Percentiles rank a stretch among this genome's conserved stretches.
phyloP scores from a whole-genome alignment of 2,329 filamentous ascomycete genomes.

The Pyricularia grisea region DNA sequence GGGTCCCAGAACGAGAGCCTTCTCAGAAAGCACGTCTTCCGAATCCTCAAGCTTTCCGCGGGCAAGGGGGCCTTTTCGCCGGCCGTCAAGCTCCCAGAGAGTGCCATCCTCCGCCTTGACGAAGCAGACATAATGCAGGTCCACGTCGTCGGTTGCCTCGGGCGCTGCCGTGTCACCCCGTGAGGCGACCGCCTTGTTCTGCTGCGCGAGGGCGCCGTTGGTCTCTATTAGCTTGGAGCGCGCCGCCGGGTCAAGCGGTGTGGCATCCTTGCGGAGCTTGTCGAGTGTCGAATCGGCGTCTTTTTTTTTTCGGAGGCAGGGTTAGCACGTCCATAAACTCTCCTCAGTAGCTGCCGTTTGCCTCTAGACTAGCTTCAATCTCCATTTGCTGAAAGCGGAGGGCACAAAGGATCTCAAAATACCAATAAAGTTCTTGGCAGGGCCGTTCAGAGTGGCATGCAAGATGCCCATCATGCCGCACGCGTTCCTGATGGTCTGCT shows the following conservation, averaged over 20 bases:
- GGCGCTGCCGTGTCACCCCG: conserved; percentile 74
- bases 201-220: conserved; percentile 63
- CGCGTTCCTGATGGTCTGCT: conserved; percentile 87
- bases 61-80: conserved; percentile 46
- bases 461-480: conserved; percentile 85
- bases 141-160: conserved; percentile 68
- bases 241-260: conserved; percentile 54
- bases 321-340: background rate
- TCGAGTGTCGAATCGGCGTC: conserved; percentile 43
- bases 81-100: conserved; percentile 52
- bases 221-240: conserved; percentile 70
- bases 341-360: background rate
- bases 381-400: background rate
- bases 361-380: background rate
- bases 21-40: conserved; percentile 67
- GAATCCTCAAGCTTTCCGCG: conserved; percentile 44
- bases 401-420: conserved; percentile 15
- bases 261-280: conserved; percentile 58
- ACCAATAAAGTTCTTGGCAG: conserved; percentile 53
- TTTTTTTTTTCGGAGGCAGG: background rate
- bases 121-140: conserved; percentile 94
- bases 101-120: conserved; percentile 62
- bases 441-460: conserved; percentile 74
- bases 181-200: conserved; percentile 69
- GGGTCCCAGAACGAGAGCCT: conserved; percentile 62